A percentile compares a stretch with the other conserved stretches of the same genome.
These are phyloP conservation scores for Elsinoe fawcettii DNA, from an alignment of 2,329 filamentous ascomycete species.

Conservation along the genomic window DNA sequence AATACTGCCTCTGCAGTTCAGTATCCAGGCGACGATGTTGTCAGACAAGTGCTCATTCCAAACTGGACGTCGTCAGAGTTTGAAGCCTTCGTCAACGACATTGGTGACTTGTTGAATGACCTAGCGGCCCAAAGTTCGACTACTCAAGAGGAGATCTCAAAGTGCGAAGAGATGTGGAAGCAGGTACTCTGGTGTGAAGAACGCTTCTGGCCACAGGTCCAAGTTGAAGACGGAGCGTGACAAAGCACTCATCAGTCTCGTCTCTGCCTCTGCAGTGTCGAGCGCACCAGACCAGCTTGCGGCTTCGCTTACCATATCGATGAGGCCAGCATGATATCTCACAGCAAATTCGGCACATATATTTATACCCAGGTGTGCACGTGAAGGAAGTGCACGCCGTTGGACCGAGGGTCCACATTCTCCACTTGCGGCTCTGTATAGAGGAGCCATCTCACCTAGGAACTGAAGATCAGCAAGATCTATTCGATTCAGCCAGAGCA, in stretches of 20 bases:
- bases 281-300: neutral
- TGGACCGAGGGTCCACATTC: neutral
- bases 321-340: neutral
- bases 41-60: conserved; percentile 42
- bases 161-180: conserved; percentile 41
- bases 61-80: conserved; percentile 45
- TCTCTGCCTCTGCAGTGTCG: neutral
- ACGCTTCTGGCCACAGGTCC: conserved; percentile 42
- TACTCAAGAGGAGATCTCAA: conserved; percentile 39
- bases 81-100: conserved; percentile 40
- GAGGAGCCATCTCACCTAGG: neutral
- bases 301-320: neutral
- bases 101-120: conserved; percentile 40
- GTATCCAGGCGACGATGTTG: conserved; percentile 34
- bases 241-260: neutral
- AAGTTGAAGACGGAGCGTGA: neutral
- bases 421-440: conserved; percentile 10
- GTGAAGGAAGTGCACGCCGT: neutral
- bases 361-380: neutral
- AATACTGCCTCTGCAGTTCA: conserved; percentile 18
- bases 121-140: conserved; percentile 34
- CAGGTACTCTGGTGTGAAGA: conserved; percentile 43
- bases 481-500: neutral
- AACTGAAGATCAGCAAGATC: neutral
- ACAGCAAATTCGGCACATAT: neutral